Conservation (phyloP, 2,329 filamentous ascomycete genomes). For the Aspergillus caelatus region DNA sequence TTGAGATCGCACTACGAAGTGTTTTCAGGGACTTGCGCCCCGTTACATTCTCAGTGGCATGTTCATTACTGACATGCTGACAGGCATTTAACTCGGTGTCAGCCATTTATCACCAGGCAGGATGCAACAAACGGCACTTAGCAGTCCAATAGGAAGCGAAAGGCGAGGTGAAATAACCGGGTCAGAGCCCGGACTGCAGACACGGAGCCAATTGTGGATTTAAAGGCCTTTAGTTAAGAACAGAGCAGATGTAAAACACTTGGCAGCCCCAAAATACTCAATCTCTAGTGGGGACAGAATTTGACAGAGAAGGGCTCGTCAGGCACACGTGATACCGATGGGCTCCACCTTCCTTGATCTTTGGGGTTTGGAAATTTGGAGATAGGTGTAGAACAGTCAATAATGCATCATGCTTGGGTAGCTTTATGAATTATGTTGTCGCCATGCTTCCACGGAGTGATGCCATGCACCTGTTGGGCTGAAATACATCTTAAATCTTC, state of each 20-base stretch:
- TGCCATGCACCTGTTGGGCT: too few species aligned
- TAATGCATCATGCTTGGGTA: background rate
- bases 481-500: too few species aligned
- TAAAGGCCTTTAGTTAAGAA: too few species aligned
- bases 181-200: too few species aligned
- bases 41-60: background rate
- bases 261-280: background rate
- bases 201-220: background rate
- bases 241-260: background rate
- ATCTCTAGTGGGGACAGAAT: background rate
- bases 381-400: background rate
- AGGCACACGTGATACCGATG: background rate
- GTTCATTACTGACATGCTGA: background rate
- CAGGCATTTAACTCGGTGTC: background rate
- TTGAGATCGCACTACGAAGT: background rate
- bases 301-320: background rate
- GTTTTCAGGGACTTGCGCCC: too few species aligned
- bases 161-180: background rate
- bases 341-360: background rate
- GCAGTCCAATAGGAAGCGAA: background rate
- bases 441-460: too few species aligned
- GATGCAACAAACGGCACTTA: background rate
- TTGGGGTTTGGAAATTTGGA: background rate
- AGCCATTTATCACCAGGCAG: background rate
- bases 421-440: too few species aligned